phyloP scores from a whole-genome alignment of 345 rosid species.

The Rhodomyrtus tomentosa region DNA sequence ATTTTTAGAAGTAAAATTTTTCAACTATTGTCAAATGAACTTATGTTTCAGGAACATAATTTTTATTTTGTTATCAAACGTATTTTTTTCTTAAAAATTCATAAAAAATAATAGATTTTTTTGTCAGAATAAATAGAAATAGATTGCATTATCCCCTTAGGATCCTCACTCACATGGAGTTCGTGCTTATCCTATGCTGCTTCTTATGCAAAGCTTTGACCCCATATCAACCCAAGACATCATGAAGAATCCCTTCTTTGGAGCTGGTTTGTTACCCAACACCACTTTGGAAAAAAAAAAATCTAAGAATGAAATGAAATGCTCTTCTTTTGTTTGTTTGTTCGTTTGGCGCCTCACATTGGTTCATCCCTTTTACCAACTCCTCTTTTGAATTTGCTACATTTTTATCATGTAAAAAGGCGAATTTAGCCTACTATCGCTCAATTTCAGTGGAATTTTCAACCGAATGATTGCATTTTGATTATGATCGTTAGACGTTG shows the following conservation, averaged over 20 bases:
- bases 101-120: background rate
- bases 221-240: background rate
- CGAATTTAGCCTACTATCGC: background rate
- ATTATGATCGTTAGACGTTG: background rate
- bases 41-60: too few species aligned
- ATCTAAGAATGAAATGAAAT: background rate
- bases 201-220: background rate
- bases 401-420: background rate
- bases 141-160: background rate
- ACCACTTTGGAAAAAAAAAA: background rate
- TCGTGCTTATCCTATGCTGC: background rate
- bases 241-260: background rate
- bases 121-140: background rate
- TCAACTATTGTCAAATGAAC: too few species aligned
- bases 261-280: background rate
- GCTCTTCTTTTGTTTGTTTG: background rate
- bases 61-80: too few species aligned
- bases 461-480: background rate
- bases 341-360: background rate
- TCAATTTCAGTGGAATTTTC: background rate
- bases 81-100: too few species aligned
- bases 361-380: background rate
- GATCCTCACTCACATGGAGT: background rate
- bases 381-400: background rate
- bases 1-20: too few species aligned